phyloP scores from a whole-genome alignment of 202 grass and related monocot genomes.

The Hordeum pubiflorum region DNA sequence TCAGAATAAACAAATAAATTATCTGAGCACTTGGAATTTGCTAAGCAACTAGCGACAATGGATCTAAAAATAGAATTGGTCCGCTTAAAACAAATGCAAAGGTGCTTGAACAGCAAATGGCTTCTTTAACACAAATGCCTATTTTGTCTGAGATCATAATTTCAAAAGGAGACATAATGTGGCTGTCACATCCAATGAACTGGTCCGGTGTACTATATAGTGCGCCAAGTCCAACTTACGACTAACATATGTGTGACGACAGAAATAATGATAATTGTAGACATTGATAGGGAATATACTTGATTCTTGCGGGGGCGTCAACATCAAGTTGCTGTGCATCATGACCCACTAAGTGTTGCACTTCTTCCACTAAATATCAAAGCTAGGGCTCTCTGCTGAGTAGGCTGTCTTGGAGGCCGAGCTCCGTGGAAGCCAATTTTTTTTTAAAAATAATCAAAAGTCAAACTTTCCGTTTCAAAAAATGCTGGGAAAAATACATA shows the following conservation, averaged over 20 bases:
- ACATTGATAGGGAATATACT: neutral
- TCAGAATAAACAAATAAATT: neutral
- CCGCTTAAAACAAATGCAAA: neutral
- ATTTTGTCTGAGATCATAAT: neutral
- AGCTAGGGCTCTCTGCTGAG: neutral
- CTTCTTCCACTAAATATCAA: neutral
- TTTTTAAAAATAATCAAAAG: too few species aligned
- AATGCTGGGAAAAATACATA: too few species aligned
- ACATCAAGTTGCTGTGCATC: conserved; percentile 13
- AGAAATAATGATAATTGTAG: conserved; percentile 15
- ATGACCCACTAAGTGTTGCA: neutral
- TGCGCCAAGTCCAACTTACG: neutral
- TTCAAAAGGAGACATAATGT: neutral
- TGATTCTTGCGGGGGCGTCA: neutral
- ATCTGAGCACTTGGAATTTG: neutral
- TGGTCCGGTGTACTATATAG: neutral
- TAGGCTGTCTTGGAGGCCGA: too few species aligned
- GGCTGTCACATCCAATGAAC: neutral
- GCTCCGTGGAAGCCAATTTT: too few species aligned
- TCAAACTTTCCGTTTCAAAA: too few species aligned
- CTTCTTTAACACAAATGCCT: neutral
- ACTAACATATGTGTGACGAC: conserved; percentile 1
- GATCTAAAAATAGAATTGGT: neutral
- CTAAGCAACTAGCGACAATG: neutral
- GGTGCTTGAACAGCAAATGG: neutral